Conservation (phyloP, 169 alveolate species). For the Cardiosporidium cionae region DNA sequence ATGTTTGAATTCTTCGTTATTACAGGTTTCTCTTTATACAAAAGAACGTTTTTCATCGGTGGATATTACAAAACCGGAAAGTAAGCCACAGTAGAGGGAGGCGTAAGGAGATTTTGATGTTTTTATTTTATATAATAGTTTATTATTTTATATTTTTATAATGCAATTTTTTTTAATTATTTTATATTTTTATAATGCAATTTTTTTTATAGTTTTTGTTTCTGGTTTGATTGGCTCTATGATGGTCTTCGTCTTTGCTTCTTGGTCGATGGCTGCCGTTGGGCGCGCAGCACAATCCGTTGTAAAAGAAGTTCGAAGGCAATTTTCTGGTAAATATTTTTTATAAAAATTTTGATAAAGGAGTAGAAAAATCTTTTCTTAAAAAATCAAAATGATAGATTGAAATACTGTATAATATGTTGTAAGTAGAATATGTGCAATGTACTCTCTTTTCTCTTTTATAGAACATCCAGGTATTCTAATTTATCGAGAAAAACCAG, state of each 20-base stretch:
- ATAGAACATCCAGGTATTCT: conserved; percentile 54
- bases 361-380: too few species aligned
- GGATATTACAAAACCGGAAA: conserved; percentile 49
- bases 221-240: conserved; percentile 69
- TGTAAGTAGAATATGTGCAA: too few species aligned
- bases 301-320: conserved; percentile 67
- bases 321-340: conserved; percentile 29
- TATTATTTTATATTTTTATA: too few species aligned
- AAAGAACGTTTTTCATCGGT: conserved; percentile 28
- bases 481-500: conserved; percentile 63
- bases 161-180: too few species aligned
- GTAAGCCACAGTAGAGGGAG: too few species aligned
- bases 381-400: too few species aligned
- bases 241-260: conserved; percentile 68
- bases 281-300: conserved; percentile 72
- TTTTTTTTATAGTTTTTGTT: conserved; percentile 42
- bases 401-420: too few species aligned
- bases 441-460: too few species aligned
- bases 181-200: too few species aligned
- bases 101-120: too few species aligned
- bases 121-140: too few species aligned
- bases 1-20: background rate
- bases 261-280: conserved; percentile 64
- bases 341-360: too few species aligned
- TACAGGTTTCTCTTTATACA: conserved; percentile 10